Base-by-base conservation (phyloP, 202 grass and related monocot species). In the Saccharum hybrid region DNA sequence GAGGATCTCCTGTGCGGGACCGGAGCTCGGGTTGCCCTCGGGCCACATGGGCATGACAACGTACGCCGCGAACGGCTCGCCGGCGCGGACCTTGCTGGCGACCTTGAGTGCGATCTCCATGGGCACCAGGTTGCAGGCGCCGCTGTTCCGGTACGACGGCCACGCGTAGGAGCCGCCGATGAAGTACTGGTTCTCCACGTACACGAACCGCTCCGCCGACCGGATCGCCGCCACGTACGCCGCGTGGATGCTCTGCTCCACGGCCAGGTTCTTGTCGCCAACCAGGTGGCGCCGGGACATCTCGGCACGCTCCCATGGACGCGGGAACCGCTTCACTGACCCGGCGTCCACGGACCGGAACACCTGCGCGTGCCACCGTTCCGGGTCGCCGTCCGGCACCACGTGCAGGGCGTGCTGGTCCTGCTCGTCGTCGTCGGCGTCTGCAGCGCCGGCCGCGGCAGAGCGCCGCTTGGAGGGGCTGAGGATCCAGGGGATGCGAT, bases 151-250 rank as follows among this genome's bases (percentile, higher is more conserved):
- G 87, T 85, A 83, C 7, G 82, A 73, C 16, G 90, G 92, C 94
- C 94, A 97, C 2, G 74, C 90, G 90, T 92, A 94, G 15, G 92
- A 94, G 1, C 92, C 89, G 3, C 95, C 95, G 59, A 94, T 84
- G 76, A 98, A 94, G 73, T 88, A 93, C 81, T 98, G 92, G 79
- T 90, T 98, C 87, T 98, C 95, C 37, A 98, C 31, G 74, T 98
- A 98, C 66, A 98, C 61, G 84, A 98, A 98, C 18, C 86, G 85
- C 64, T 85, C 56, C 4, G 92, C 92, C 0, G 82, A 66, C 4
- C 95, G 86, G 82, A 98, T 88, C 39, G 95, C 95, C 7, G 26
- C 23, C 7, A 98, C 40, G 81, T 94, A 98, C 60, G 90, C 95
- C 43, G 77, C 30, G 80, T 98, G 95, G 88, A 98, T 90, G 87